phyloP scores from a whole-genome alignment of 140 eudicot genomes.

The Oenanthe javanica region DNA sequence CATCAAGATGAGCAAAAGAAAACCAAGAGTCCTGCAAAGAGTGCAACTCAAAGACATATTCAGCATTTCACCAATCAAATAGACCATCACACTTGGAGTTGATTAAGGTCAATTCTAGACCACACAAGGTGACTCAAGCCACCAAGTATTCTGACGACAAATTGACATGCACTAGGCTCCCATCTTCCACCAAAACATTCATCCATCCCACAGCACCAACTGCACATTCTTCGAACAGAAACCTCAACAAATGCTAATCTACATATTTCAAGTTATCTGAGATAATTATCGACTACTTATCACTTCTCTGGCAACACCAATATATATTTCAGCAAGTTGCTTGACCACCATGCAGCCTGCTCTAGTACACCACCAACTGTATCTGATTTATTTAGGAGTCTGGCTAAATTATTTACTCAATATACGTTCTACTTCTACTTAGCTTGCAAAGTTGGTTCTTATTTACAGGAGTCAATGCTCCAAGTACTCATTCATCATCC shows the following conservation, averaged over 20 bases:
- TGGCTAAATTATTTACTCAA: conserved; percentile 36
- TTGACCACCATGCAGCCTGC: conserved; percentile 20
- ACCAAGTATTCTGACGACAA: conserved; percentile 21
- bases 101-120: conserved; percentile 7
- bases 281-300: conserved; percentile 32
- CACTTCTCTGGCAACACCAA: conserved; percentile 12
- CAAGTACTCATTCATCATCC: conserved; percentile 34
- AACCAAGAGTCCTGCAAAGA: conserved; percentile 4
- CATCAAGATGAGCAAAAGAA: conserved; percentile 3
- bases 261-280: conserved; percentile 10
- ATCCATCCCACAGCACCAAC: conserved; percentile 18
- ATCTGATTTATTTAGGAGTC: conserved; percentile 24
- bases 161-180: conserved; percentile 13
- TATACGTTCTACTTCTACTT: conserved; percentile 48
- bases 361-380: conserved; percentile 4
- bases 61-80: conserved; percentile 14
- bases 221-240: conserved; percentile 11
- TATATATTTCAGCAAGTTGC: neutral
- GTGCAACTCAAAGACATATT: neutral
- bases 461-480: conserved; percentile 59
- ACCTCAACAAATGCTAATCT: conserved; percentile 13
- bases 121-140: conserved; percentile 7
- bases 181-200: conserved; percentile 18
- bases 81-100: conserved; percentile 1
- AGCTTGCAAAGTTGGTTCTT: conserved; percentile 27